Conservation (phyloP, 2,329 filamentous ascomycete genomes). For the Erysiphe neolycopersici region DNA sequence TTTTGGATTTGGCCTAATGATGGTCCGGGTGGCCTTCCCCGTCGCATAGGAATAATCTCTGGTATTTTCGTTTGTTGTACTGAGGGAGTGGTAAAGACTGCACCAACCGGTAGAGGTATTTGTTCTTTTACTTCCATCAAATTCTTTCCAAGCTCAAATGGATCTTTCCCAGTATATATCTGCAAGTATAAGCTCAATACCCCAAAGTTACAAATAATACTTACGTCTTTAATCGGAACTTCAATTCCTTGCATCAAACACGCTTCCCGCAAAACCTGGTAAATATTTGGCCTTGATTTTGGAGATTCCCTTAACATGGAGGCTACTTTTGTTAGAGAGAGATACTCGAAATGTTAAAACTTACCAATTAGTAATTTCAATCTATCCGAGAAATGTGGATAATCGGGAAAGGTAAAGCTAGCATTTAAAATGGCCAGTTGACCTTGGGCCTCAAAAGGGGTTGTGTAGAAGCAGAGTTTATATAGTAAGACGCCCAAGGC, state of each 20-base stretch:
- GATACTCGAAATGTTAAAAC: constrained; percentile 6
- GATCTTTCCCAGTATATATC: constrained; percentile 43
- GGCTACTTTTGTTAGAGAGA: constrained; percentile 21
- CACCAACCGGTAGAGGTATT: constrained; percentile 40
- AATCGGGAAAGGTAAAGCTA: constrained; percentile 69
- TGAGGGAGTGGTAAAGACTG: constrained; percentile 52
- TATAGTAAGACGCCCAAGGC: constrained; percentile 83
- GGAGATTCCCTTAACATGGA: constrained; percentile 79
- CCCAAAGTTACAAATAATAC: constrained; percentile 11
- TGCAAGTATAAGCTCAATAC: constrained; percentile 13
- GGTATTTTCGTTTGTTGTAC: constrained; percentile 50
- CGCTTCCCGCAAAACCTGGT: constrained; percentile 66
- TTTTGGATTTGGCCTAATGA: constrained; percentile 21
- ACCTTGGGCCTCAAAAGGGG: constrained; percentile 90
- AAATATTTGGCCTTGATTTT: constrained; percentile 58
- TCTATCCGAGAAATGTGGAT: constrained; percentile 71
- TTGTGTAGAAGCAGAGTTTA: constrained; percentile 98
- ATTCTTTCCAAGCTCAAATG: constrained; percentile 32
- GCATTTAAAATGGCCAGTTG: constrained; percentile 95
- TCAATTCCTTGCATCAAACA: constrained; percentile 74
- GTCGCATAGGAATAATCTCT: constrained; percentile 79
- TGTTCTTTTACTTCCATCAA: constrained; percentile 26
- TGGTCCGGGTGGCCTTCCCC: constrained; percentile 40
- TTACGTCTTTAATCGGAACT: constrained; percentile 68
- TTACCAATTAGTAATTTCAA: constrained; percentile 75